Percentiles rank a stretch among this genome's conserved stretches.
Conservation (phyloP, 495 filamentous ascomycete genomes). For the Aspergillus cristatus region DNA sequence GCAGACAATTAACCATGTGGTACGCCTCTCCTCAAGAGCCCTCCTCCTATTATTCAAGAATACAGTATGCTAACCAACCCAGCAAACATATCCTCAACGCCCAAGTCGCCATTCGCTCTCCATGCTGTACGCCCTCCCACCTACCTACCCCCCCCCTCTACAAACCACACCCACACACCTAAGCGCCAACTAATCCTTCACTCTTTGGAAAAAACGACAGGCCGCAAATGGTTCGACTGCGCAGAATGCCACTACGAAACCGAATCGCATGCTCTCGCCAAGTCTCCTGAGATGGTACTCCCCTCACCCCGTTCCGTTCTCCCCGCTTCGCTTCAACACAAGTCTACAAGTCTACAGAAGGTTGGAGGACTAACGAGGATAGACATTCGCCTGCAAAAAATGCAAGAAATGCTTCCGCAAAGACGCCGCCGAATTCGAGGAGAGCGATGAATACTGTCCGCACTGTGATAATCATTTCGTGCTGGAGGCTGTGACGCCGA, state of each 20-base stretch:
- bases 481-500: constrained; percentile 74
- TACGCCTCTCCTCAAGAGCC: constrained; percentile 1
- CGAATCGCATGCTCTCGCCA: constrained; percentile 63
- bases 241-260: constrained; percentile 85
- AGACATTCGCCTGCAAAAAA: constrained; percentile 91
- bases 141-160: background rate
- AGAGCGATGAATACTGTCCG: constrained; percentile 98
- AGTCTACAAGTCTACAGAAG: too few species aligned
- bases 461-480: constrained; percentile 99
- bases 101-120: constrained; percentile 89
- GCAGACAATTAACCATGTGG: too few species aligned
- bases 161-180: constrained; percentile 1
- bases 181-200: too few species aligned
- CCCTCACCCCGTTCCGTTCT: background rate
- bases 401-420: constrained; percentile 98
- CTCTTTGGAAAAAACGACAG: too few species aligned
- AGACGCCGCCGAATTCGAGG: constrained; percentile 82
- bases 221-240: constrained; percentile 97
- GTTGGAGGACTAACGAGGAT: background rate
- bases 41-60: background rate
- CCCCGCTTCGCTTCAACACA: background rate
- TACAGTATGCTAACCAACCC: constrained; percentile 2
- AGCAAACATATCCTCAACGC: constrained; percentile 98
- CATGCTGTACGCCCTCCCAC: constrained; percentile 63
- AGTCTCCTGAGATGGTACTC: constrained; percentile 72